Evolutionary conservation across 2,329 filamentous ascomycete species (phyloP).

Genomic region (Teratosphaeria nubilosa): DNA sequence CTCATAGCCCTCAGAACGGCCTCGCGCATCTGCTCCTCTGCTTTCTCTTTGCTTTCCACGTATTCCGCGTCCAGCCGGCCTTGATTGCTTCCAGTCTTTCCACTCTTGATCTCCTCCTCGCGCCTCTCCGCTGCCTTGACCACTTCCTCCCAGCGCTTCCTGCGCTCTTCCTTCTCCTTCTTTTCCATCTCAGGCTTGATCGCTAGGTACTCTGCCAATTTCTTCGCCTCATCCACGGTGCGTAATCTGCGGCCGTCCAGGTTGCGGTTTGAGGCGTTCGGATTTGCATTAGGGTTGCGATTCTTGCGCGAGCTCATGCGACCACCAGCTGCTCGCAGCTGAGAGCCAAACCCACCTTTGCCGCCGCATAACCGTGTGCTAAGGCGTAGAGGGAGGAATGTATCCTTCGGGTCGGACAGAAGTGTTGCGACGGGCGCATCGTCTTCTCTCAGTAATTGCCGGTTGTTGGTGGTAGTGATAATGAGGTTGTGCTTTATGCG

Average conservation of each 20-base stretch:
- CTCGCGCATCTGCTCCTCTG: constrained; percentile 69
- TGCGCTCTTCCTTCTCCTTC: constrained; percentile 78
- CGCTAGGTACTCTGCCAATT: constrained; percentile 84
- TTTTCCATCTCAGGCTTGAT: constrained; percentile 97
- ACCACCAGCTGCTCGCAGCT: constrained; percentile 89
- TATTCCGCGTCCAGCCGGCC: constrained; percentile 71
- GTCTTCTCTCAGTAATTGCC: constrained; percentile 50
- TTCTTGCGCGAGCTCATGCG: constrained; percentile 97
- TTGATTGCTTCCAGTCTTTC: constrained; percentile 49
- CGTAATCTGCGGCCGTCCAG: constrained; percentile 81
- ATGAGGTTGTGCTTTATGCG: constrained; percentile 52
- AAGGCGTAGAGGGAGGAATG: constrained; percentile 73
- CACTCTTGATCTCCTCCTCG: constrained; percentile 72
- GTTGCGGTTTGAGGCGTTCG: constrained; percentile 81
- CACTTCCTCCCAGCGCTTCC: constrained; percentile 78
- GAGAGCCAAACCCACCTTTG: constrained; percentile 95
- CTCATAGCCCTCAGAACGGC: constrained; percentile 64
- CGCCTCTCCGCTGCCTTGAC: constrained; percentile 74
- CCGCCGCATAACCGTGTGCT: constrained; percentile 74
- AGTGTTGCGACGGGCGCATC: constrained; percentile 50
- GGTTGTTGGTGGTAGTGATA: constrained; percentile 73
- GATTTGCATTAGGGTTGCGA: constrained; percentile 52
- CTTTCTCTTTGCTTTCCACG: constrained; percentile 91
- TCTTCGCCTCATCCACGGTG: constrained; percentile 91
- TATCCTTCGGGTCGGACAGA: constrained; percentile 40